Base-by-base conservation (phyloP, 2,329 filamentous ascomycete genomes). In the Lizonia empirigonia region DNA sequence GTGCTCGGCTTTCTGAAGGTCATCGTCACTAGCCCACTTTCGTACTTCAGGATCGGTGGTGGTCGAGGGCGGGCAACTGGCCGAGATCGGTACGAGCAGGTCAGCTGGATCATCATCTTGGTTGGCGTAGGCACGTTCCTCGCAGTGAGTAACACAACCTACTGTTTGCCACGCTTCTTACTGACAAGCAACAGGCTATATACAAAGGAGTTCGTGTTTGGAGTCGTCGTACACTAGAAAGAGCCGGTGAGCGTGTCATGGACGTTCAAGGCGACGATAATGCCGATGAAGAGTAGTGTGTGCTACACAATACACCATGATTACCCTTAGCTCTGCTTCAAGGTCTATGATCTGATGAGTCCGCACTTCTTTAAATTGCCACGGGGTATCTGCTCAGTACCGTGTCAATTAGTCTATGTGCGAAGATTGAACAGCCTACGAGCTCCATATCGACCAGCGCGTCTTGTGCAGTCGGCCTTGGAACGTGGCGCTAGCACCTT, bases 301-400 rank as follows among this genome's bases (percentile, higher is more conserved):
- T 41, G 36, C 20, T 18, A 38, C 34, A 20, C 16, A 42, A 46
- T 33, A 32, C 37, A 45, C 49, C 37, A 50, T 42, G 49, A 46
- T 41, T 51, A 32, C 32, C 26, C 32, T 37, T 36, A 33, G 39
- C 36, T 39, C 27, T 8, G 36, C 18, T 20, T 39, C 38, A 49
- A 19, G 40, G 44, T 18, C n/a, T 10, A 16, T 22, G 30, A 32
- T 30, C 42, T 26, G 33, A 50, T 20, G 42, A 30, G 45, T 59
- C 73, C 89, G 91, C 91, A 93, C 89, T 88, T 89, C 89, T 88
- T 96, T 96, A 89, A 96, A 91, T 94, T 96, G 90, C 84, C 90
- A 91, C 83, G 83, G 85, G 78, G 67, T 65, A 60, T 53, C 61
- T 67, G 56, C 56, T 82, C 88, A 83, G 83, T 93, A 86, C 85